These are phyloP conservation scores for Porphyrellus sp. DNA, from an alignment of 1,284 basidiomycete genomes.

Conservation along the genomic window DNA sequence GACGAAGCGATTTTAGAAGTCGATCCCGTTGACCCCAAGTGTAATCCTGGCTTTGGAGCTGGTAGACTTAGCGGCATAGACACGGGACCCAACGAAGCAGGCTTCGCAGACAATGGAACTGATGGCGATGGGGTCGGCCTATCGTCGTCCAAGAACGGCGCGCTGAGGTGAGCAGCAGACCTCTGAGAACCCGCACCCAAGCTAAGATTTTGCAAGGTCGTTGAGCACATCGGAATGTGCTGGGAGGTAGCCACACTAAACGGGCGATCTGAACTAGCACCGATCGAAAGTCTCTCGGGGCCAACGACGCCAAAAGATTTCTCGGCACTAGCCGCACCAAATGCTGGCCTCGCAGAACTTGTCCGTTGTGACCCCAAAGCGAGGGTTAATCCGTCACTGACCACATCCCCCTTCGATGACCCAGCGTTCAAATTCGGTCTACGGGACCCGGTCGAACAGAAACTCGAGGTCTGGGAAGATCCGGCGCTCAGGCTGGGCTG, in stretches of 20 bases:
- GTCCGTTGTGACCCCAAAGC: constrained; percentile 22
- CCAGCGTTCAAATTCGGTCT: constrained; percentile 19
- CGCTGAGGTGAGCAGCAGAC: constrained; percentile 1
- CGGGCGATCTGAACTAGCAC: constrained; percentile 13
- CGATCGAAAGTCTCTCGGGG: constrained; percentile 21
- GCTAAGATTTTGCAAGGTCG: constrained; percentile 15
- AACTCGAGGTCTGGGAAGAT: constrained; percentile 31
- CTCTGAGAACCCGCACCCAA: constrained; percentile 17
- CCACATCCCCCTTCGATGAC: constrained; percentile 23
- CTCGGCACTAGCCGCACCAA: constrained; percentile 21
- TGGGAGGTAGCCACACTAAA: constrained; percentile 18
- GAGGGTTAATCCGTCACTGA: constrained; percentile 19
- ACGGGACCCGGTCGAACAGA: constrained; percentile 25
- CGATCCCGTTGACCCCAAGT: constrained; percentile 5
- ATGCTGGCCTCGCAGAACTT: constrained; percentile 22
- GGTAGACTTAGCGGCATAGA: constrained; percentile 18
- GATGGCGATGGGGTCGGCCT: constrained; percentile 7
- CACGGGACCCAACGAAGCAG: constrained; percentile 11
- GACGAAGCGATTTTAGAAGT: constrained; percentile 12
- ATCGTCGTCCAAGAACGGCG: constrained; percentile 23
- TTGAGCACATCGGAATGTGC: constrained; percentile 13
- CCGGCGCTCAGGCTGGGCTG: constrained; percentile 25
- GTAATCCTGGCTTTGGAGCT: constrained; percentile 10
- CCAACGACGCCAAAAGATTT: constrained; percentile 10
- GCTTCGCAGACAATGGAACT: constrained; percentile 5